Base-by-base conservation (phyloP, 306 rosid species). In the Pyrus pyrifolia region DNA sequence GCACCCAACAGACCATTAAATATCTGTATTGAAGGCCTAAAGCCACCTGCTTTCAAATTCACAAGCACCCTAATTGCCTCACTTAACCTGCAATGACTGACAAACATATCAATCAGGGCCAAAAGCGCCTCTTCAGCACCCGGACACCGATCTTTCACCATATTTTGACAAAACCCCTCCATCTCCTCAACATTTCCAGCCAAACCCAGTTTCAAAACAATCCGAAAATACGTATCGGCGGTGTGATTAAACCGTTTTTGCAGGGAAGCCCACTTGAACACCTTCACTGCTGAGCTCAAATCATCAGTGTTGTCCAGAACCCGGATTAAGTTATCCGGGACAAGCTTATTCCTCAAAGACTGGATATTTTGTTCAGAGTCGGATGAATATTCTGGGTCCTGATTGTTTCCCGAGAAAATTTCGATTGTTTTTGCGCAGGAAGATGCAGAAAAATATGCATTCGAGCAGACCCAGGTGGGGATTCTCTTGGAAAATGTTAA, bases 191-290 rank as follows among this genome's bases (percentile, higher is more conserved):
- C 75, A 76, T 85, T 81, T 33, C 96, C 97, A 64, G 90, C 81
- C 83, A 92, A 78, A 76, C 97, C 98, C 81, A 90, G 83, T 81
- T 92, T 92, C 87, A 85, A 52, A 82, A 89, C 82, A 4, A 88
- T 86, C 79, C 73, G 52, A 67, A 21, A 82, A 87, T 92, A 89
- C 3, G 97, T 89, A 51, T 65, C 80, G 18, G 90, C 76, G 11
- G 89, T 88, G 82, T 88, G 93, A 62, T 31, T 67, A 73, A 92
- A 89, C 76, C 90, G 75, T 69, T 81, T 95, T 71, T 90, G 95
- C 22, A 75, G 80, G n/a, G 93, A 85, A 72, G 93, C 90, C 93
- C 97, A 89, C 81, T 89, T 90, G 85, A 90, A 95, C 45, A 88
- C 80, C 89, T 82, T 88, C 76, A 89, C 77, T 46, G 91, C 92